Base-by-base conservation (phyloP, 148 eudicot genomes). In the Rhododendron mucronatum region DNA sequence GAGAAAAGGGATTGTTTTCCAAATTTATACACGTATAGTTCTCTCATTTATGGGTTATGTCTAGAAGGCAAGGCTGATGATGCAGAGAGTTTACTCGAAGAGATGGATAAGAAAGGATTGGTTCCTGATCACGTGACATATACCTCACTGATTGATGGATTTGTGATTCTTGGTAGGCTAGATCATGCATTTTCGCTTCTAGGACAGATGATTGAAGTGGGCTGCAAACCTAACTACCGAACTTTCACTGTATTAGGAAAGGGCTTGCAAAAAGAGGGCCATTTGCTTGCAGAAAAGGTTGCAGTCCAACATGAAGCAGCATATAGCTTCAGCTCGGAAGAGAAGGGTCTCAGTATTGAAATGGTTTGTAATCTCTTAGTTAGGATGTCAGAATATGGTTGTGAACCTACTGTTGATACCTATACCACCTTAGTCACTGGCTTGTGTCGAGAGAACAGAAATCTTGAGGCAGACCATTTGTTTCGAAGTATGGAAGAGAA, bases 111-210 rank as follows among this genome's bases (percentile, higher is more conserved):
- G 33, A 91, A 90, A 89, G 90, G 94, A 81, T 82, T 95, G 57
- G 80, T 87, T 88, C 94, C 95, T 80, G 96, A 94, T 90, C 91
- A 85, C 61, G 95, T 94, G 88, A 89, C 93, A 51, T 95, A 87
- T 91, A 93, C 93, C 82, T 91, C 93, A 74, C 88, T 94, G 77
- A 91, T 95, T 61, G 92, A 93, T 86, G 98, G 98, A 45, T 92
- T 88, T 90, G 93, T 95, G 75, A 88, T 55, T 86, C 84, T 89
- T 35, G 91, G 89, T 86, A 90, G 90, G 84, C 71, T 94, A 87
- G 92, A 94, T 88, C 87, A 86, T 90, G 96, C 98, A 75, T 94
- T 95, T 91, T 90, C 67, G 18, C 85, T 93, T 88, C 83, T 94
- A 83, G 85, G 82, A 65, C 86, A 84, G 71, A 95, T 95, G 96